Evolutionary conservation across 1,284 basidiomycete genomes (phyloP).

Genomic region (Ceratobasidium sp.): DNA sequence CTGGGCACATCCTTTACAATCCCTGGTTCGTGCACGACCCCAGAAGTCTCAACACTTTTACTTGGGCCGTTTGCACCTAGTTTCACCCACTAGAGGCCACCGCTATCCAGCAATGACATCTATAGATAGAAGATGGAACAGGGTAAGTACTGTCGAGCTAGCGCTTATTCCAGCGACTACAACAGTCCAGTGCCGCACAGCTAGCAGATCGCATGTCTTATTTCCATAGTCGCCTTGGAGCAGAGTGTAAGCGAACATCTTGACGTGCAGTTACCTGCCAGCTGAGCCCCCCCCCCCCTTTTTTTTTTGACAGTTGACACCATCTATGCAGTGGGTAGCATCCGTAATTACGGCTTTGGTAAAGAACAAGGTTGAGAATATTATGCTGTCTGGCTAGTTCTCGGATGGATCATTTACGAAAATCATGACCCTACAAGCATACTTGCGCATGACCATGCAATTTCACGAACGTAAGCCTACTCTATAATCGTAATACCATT

Average conservation of each 20-base stretch:
- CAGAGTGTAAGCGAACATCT: slow-evolving; percentile 7
- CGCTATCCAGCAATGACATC: not conserved
- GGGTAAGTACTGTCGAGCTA: not conserved
- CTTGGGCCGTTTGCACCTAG: not conserved
- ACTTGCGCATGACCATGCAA: slow-evolving; percentile 29
- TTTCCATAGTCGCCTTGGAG: slow-evolving; percentile 19
- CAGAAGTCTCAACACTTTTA: not conserved
- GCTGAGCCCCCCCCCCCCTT: not conserved
- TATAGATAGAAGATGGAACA: slow-evolving; percentile 27
- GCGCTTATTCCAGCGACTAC: too few relatives aligned
- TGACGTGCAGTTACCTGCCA: not conserved
- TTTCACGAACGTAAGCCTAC: slow-evolving; percentile 26
- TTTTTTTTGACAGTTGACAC: slow-evolving; percentile 24
- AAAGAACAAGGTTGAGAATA: too few relatives aligned
- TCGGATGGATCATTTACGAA: slow-evolving; percentile 33
- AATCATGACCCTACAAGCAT: slow-evolving; percentile 1
- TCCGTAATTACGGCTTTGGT: not conserved
- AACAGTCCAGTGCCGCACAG: not conserved
- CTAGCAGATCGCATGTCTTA: slow-evolving; percentile 26
- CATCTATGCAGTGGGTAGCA: slow-evolving; percentile 1
- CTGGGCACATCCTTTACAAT: not conserved
- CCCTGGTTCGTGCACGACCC: not conserved
- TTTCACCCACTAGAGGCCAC: not conserved
- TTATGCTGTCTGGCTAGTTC: not conserved
- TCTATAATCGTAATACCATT: not conserved